Conservation (phyloP, 805 yeast species). For the Metschnikowia bowlesiae region DNA sequence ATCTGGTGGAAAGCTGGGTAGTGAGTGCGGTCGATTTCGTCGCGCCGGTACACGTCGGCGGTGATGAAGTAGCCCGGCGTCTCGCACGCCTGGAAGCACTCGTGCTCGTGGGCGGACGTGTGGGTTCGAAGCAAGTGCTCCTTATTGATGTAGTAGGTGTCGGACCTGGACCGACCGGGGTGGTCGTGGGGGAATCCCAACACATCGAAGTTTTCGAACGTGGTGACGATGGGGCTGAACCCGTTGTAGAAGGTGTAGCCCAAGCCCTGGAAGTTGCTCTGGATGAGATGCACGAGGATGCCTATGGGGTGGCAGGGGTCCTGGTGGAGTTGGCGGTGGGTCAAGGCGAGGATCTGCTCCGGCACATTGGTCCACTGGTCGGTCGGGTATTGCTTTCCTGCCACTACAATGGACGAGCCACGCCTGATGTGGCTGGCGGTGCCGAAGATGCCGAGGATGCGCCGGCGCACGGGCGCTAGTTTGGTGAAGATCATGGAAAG, state of each 20-base stretch:
- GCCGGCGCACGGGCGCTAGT: slow-evolving; percentile 1
- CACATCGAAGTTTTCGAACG: slow-evolving; percentile 82
- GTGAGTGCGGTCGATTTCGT: slow-evolving; percentile 92
- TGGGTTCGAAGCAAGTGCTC: slow-evolving; percentile 79
- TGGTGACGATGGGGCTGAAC: slow-evolving; percentile 79
- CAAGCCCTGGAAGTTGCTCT: slow-evolving; percentile 55
- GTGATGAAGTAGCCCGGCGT: slow-evolving; percentile 88
- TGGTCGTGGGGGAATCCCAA: slow-evolving; percentile 89
- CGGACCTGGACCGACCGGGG: slow-evolving; percentile 89
- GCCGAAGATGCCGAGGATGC: not conserved
- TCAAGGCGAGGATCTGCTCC: slow-evolving; percentile 59
- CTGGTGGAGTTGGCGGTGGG: slow-evolving; percentile 70
- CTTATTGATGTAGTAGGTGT: slow-evolving; percentile 84
- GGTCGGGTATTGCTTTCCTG: slow-evolving; percentile 44
- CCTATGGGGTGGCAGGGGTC: slow-evolving; percentile 85
- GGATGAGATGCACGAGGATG: slow-evolving; percentile 71
- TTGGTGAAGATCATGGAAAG: not conserved
- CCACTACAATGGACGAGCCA: slow-evolving; percentile 37
- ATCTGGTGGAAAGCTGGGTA: slow-evolving; percentile 97
- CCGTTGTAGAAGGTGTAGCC: slow-evolving; percentile 78
- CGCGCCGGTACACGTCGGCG: slow-evolving; percentile 95
- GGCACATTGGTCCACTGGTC: slow-evolving; percentile 89
- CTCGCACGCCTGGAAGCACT: slow-evolving; percentile 61
- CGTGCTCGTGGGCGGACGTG: slow-evolving; percentile 94
- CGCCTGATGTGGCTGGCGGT: slow-evolving; percentile 4